phyloP scores from a whole-genome alignment of 345 rosid species.

The Excoecaria cochinchinensis region DNA sequence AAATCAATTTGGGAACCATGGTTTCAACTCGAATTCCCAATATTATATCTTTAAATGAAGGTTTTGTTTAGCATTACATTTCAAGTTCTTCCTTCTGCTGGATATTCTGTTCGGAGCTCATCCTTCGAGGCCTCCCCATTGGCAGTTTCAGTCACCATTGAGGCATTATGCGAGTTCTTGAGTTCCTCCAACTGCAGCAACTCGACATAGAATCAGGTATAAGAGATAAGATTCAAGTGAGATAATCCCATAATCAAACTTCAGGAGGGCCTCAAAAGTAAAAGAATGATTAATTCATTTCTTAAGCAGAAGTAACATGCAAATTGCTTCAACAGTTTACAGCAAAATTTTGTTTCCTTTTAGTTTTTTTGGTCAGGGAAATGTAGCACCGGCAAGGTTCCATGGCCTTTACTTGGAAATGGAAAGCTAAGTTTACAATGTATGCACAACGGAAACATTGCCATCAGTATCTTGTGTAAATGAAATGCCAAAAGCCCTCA shows the following conservation, averaged over 20 bases:
- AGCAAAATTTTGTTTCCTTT: neutral
- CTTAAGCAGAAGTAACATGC: no score
- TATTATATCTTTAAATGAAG: neutral
- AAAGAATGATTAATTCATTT: neutral
- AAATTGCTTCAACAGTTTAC: neutral
- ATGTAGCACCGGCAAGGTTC: no score
- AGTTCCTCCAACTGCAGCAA: constrained; percentile 64
- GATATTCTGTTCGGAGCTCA: constrained; percentile 22
- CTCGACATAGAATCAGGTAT: neutral
- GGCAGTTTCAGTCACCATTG: constrained; percentile 28
- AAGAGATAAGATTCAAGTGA: neutral
- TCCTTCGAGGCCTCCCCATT: constrained; percentile 39
- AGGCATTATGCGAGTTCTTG: constrained; percentile 27
- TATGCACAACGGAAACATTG: no score
- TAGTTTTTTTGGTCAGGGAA: neutral
- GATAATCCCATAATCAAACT: neutral
- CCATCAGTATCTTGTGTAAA: no score
- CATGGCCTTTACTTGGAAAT: no score
- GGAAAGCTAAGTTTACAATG: no score
- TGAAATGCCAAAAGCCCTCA: no score
- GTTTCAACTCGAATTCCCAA: neutral
- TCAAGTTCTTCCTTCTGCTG: neutral
- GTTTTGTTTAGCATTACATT: neutral
- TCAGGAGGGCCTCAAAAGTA: no score
- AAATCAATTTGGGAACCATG: neutral